Percentiles rank a stretch among this genome's conserved stretches.
Conservation (phyloP, 192 early-diverging fungal genomes). For the Pilaira anomala region DNA sequence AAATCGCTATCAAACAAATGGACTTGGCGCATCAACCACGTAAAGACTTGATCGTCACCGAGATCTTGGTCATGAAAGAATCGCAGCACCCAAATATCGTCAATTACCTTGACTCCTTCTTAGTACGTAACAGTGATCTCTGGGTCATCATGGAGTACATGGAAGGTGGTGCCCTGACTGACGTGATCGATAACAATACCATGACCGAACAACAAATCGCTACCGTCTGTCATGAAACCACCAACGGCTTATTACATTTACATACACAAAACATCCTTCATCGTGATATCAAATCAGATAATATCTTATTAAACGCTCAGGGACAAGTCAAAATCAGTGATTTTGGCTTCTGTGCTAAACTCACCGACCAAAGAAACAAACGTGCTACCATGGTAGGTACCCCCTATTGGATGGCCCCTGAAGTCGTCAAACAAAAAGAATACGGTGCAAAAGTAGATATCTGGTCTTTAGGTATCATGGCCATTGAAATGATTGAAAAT, state of each 20-base stretch:
- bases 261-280: constrained; percentile 85
- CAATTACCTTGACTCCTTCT: constrained; percentile 93
- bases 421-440: constrained; percentile 79
- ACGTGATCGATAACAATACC: constrained; percentile 93
- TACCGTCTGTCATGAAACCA: constrained; percentile 85
- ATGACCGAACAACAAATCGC: constrained; percentile 95
- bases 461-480: constrained; percentile 97
- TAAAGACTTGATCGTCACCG: constrained; percentile 89
- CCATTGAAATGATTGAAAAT: constrained; percentile 96
- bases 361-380: constrained; percentile 80
- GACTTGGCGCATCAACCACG: constrained; percentile 81
- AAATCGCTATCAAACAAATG: constrained; percentile 95
- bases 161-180: constrained; percentile 98
- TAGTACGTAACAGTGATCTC: constrained; percentile 80
- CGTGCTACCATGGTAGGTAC: constrained; percentile 88
- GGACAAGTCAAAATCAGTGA: constrained; percentile 90
- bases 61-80: constrained; percentile 94
- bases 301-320: constrained; percentile 75
- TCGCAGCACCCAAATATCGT: constrained; percentile 95
- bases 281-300: constrained; percentile 89
- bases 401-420: constrained; percentile 87
- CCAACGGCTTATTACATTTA: constrained; percentile 76
- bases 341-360: constrained; percentile 93
- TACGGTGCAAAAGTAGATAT: constrained; percentile 80
- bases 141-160: constrained; percentile 99